Conservation (phyloP, 495 filamentous ascomycete genomes). For the Penicillium robsamsonii region DNA sequence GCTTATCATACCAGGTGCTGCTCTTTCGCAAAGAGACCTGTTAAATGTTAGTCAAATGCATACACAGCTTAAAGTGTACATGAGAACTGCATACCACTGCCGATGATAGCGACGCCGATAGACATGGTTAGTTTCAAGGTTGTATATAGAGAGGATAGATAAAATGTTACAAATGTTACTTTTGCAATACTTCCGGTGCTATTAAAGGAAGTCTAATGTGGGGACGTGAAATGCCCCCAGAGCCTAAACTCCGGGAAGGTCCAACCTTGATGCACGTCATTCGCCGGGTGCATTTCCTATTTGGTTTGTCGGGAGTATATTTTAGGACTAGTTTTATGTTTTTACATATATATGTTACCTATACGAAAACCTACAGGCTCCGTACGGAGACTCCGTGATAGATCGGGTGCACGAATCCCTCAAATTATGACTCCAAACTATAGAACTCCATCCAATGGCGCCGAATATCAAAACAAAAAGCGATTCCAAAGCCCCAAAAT, state of each 20-base stretch:
- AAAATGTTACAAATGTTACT: background rate
- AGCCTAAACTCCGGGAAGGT: conserved; percentile 23
- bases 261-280: conserved; percentile 20
- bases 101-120: conserved; percentile 65
- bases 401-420: background rate
- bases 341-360: no score
- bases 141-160: background rate
- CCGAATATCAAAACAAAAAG: conserved; percentile 6
- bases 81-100: conserved; percentile 54
- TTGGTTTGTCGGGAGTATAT: background rate
- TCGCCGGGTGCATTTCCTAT: background rate
- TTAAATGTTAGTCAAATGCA: conserved; percentile 10
- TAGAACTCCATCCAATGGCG: background rate
- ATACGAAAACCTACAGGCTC: no score
- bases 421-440: background rate
- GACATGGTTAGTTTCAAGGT: conserved; percentile 23
- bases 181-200: background rate
- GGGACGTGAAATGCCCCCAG: conserved; percentile 14
- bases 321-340: background rate
- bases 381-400: conserved; percentile 1
- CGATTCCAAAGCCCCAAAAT: conserved; percentile 13
- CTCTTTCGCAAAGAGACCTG: conserved; percentile 51
- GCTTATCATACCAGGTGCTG: conserved; percentile 38
- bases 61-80: conserved; percentile 22
- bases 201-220: conserved; percentile 10